Evolutionary conservation across 2,329 filamentous ascomycete species (phyloP).

Genomic region (Setomelanomma holmii): DNA sequence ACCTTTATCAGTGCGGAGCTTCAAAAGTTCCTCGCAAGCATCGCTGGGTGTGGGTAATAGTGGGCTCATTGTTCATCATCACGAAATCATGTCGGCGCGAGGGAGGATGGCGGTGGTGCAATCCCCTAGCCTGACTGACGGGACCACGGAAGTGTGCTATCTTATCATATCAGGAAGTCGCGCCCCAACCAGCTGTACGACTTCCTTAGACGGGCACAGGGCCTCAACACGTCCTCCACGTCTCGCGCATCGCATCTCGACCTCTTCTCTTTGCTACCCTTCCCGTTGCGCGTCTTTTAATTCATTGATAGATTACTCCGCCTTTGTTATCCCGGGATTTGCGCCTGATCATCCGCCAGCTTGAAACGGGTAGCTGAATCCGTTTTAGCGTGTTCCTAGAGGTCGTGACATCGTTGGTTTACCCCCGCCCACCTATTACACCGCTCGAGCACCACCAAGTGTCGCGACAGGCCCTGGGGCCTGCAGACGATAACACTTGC

Average conservation of each 20-base stretch:
- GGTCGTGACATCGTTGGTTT: conserved; percentile 27
- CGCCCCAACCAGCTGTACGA: background rate
- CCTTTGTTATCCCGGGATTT: conserved; percentile 17
- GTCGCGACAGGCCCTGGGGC: conserved; percentile 30
- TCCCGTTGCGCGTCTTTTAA: background rate
- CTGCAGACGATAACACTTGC: conserved; percentile 17
- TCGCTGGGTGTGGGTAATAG: background rate
- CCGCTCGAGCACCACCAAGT: conserved; percentile 15
- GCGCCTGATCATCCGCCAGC: conserved; percentile 25
- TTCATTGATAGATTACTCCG: background rate
- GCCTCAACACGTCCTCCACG: conserved; percentile 9
- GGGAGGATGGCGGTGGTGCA: background rate
- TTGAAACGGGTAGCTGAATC: conserved; percentile 25
- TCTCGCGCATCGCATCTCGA: background rate
- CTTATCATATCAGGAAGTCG: conserved; percentile 1
- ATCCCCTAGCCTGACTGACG: background rate
- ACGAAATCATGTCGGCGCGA: background rate
- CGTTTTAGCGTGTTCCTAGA: conserved; percentile 25
- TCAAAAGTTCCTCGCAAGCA: background rate
- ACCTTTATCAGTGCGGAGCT: background rate
- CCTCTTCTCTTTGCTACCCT: background rate
- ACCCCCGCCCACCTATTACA: conserved; percentile 20
- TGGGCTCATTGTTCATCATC: background rate
- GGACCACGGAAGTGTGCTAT: background rate
- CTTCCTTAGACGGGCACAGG: background rate